Base-by-base conservation (phyloP, 1,139 yeast species). In the Kodamaea derodonti region DNA sequence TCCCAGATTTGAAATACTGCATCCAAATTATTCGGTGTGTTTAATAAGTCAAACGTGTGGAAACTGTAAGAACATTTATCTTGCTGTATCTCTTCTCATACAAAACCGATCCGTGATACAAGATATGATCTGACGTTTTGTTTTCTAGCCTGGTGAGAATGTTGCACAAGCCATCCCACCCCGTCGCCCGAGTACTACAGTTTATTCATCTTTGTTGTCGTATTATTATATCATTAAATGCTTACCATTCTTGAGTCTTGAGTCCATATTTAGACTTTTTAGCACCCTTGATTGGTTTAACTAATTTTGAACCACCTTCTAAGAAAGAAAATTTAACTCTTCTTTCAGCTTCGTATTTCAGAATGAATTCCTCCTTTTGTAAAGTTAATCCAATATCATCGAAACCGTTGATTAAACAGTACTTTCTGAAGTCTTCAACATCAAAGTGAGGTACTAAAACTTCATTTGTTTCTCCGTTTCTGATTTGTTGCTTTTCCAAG, bases 351-450 rank as follows among this genome's bases (percentile, higher is more conserved):
- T 92, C 98, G 56, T 80, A 92, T 49, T 78, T 72, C 38, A 61
- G 42, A 47, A 92, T 92, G 60, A 56, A 78, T 37, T 78, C 77
- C 64, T 86, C 96, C 67, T 88, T 88, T 62, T 88, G 94, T 54
- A 92, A 69, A 34, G 98, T 92, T 54, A 92, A 77, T 29, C 97
- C 97, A 63, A 92, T 92, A 59, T 92, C 98, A 58, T 92, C 98
- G 43, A 92, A 79, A 42, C 98, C 98, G 48, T 92, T 87, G 40
- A 90, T 70, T 51, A 92, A 75, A 59, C 97, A 92, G 63, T 88
- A 95, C 68, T 90, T 90, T 72, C 97, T 83, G 75, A 88, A 92
- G 29, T 70, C 75, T 62, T 90, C 97, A 41, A 92, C 78, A 3
- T 85, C 96, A 51, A 92, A 92, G 48, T 83, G 73, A 10, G 80